Percentiles rank a stretch among this genome's conserved stretches.
Evolutionary conservation across 1,284 basidiomycete genomes (phyloP).

Genomic region (Takashimella koratensis): DNA sequence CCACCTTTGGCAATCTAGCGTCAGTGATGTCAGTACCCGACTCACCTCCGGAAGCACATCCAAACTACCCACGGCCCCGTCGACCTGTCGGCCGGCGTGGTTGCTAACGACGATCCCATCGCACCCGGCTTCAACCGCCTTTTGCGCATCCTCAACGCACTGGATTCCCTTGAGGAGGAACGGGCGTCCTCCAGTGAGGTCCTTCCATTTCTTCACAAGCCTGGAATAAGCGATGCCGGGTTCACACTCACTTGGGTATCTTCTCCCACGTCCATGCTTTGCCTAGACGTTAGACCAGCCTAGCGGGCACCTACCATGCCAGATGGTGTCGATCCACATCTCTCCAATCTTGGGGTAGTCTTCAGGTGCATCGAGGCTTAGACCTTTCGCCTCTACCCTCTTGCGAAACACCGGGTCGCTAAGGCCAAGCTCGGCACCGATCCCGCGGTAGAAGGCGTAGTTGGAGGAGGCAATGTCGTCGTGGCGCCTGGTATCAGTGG

Average conservation of each 20-base stretch:
- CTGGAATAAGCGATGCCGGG: conserved; percentile 12
- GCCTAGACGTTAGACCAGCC: too few relatives aligned
- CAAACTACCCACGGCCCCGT: conserved; percentile 69
- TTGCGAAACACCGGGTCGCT: too few relatives aligned
- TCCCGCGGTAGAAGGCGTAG: too few relatives aligned
- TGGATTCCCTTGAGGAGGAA: conserved; percentile 65
- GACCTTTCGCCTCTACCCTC: too few relatives aligned
- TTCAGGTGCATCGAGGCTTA: too few relatives aligned
- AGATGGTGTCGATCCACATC: too few relatives aligned
- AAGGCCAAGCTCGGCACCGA: too few relatives aligned
- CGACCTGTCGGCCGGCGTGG: conserved; percentile 77
- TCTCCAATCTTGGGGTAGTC: too few relatives aligned
- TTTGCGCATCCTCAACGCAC: conserved; percentile 62
- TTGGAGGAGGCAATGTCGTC: too few relatives aligned
- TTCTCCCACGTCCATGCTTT: conserved; percentile 60
- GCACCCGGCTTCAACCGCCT: conserved; percentile 60
- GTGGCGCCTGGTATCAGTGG: too few relatives aligned
- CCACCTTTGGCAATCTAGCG: conserved; percentile 14
- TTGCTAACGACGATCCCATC: conserved; percentile 78
- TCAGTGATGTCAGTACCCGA: neutral
- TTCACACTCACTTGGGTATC: conserved; percentile 39
- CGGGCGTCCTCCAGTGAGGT: conserved; percentile 56
- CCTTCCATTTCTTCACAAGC: conserved; percentile 54
- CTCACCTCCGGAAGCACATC: conserved; percentile 58
- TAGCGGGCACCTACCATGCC: too few relatives aligned